Conservation (phyloP, 306 rosid genomes). For the Calophaca sinica region DNA sequence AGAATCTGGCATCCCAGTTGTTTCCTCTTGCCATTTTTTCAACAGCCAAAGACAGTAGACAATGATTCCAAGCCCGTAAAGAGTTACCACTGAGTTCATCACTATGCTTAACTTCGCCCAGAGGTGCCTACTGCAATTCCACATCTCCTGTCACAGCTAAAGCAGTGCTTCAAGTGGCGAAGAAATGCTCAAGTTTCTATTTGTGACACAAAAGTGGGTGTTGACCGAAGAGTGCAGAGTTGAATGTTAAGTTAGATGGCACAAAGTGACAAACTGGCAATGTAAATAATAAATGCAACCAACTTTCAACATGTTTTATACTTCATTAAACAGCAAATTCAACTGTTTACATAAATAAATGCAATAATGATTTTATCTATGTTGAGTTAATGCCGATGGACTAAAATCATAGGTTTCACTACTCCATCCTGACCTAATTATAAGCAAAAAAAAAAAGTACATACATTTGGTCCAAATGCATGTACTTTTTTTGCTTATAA, state of each 20-base stretch:
- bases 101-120: constrained; percentile 45
- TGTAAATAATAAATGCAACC: too few relatives aligned
- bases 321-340: neutral
- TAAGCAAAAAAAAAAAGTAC: too few relatives aligned
- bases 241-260: constrained; percentile 6
- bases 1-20: constrained; percentile 39
- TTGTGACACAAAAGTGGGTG: neutral
- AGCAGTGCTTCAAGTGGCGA: too few relatives aligned
- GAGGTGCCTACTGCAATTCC: constrained; percentile 43
- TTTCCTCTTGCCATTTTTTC: constrained; percentile 55
- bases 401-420: too few relatives aligned
- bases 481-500: too few relatives aligned
- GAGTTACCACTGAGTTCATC: constrained; percentile 38
- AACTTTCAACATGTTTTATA: too few relatives aligned
- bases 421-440: too few relatives aligned
- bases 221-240: neutral
- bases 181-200: neutral
- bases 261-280: neutral
- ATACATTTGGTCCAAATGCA: too few relatives aligned
- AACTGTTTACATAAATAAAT: neutral
- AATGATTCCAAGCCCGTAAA: constrained; percentile 57
- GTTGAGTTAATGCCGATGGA: too few relatives aligned
- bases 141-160: constrained; percentile 55
- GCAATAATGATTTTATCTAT: too few relatives aligned
- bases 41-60: constrained; percentile 64